Evolutionary conservation across 352 stramenopile species (phyloP).

Genomic region (Thalassiosira hispida): DNA sequence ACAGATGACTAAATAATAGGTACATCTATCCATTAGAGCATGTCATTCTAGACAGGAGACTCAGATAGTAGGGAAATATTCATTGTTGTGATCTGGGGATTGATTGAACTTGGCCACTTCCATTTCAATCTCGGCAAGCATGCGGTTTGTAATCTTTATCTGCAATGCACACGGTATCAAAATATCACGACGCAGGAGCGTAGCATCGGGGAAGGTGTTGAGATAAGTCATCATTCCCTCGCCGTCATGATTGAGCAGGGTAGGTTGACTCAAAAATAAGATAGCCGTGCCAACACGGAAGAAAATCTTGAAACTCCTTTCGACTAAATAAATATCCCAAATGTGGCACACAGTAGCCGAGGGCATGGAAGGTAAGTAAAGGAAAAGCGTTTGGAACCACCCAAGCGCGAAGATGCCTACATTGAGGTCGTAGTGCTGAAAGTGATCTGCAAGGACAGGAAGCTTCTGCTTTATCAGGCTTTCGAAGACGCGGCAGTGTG

Average conservation of each 20-base stretch:
- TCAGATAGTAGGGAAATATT: constrained; percentile 43
- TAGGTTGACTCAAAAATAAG: constrained; percentile 84
- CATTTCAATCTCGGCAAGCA: constrained; percentile 81
- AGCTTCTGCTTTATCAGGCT: constrained; percentile 81
- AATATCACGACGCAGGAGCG: constrained; percentile 82
- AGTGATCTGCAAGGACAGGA: constrained; percentile 83
- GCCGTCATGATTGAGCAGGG: constrained; percentile 82
- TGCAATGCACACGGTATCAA: constrained; percentile 84
- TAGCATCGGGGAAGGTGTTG: constrained; percentile 86
- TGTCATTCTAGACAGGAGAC: background rate
- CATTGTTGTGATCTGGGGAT: constrained; percentile 20
- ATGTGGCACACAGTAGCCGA: constrained; percentile 84
- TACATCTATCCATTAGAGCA: too few species aligned
- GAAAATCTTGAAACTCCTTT: constrained; percentile 85
- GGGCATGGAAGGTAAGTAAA: constrained; percentile 85
- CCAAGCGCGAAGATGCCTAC: constrained; percentile 84
- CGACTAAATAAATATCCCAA: constrained; percentile 86
- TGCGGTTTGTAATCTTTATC: constrained; percentile 86
- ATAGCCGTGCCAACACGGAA: constrained; percentile 84
- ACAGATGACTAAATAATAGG: too few species aligned
- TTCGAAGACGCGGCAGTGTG: constrained; percentile 83
- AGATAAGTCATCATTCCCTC: constrained; percentile 87
- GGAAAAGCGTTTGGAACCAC: constrained; percentile 86
- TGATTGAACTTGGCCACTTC: constrained; percentile 48
- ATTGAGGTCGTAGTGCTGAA: constrained; percentile 85